A percentile compares a stretch with the other conserved stretches of the same genome.
phyloP scores from a whole-genome alignment of 768 basidiomycete genomes.

The Trametes punicea region DNA sequence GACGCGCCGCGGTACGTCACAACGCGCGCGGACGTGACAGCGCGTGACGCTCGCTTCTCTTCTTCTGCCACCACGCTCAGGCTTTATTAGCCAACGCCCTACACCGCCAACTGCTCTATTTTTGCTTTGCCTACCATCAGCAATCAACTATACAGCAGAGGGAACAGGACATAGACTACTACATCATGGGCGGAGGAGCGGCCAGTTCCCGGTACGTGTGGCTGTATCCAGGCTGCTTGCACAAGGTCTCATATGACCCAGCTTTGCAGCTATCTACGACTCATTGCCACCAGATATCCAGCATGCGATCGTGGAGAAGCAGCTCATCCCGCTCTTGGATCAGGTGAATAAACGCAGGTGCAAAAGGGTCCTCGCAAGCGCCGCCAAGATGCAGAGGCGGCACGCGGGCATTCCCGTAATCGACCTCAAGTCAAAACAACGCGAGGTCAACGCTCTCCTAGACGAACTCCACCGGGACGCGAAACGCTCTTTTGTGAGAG shows the following conservation, averaged over 20 bases:
- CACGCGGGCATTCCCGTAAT: constrained; percentile 45
- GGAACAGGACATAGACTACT: too few relatives aligned
- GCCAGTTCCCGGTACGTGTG: constrained; percentile 7
- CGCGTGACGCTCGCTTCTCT: constrained; percentile 1
- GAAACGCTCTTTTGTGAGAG: constrained; percentile 50
- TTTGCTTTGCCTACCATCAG: neutral
- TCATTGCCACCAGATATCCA: constrained; percentile 53
- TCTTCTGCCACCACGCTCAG: constrained; percentile 1
- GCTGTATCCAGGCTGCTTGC: neutral
- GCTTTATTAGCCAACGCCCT: neutral
- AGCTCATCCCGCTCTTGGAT: constrained; percentile 49
- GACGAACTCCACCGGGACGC: constrained; percentile 51
- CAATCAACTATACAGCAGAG: too few relatives aligned
- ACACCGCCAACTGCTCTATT: neutral
- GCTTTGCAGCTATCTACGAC: constrained; percentile 47
- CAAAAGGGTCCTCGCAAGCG: constrained; percentile 39
- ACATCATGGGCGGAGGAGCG: neutral
- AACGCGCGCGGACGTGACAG: constrained; percentile 5
- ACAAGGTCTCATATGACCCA: constrained; percentile 20
- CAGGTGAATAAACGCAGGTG: constrained; percentile 36
- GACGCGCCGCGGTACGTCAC: constrained; percentile 16
- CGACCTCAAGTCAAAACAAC: constrained; percentile 51
- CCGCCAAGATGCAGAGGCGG: constrained; percentile 37
- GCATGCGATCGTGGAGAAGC: constrained; percentile 44
- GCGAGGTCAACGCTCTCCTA: constrained; percentile 50